Conservation (phyloP, 371 early-diverging fungal species). For the Aphelidium insulamus region DNA sequence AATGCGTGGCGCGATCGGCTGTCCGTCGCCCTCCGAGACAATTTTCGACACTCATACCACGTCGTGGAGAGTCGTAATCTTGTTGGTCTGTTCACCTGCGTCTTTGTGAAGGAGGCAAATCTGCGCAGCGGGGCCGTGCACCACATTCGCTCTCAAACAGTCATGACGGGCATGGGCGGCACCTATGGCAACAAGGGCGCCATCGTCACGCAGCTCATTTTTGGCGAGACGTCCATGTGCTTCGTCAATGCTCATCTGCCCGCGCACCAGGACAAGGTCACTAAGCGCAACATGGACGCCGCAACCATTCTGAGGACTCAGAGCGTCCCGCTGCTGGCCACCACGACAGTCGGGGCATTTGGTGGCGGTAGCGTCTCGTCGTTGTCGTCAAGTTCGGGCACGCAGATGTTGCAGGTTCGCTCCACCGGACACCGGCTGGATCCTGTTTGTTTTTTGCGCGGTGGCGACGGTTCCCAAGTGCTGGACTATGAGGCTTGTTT, state of each 20-base stretch:
- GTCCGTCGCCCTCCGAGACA: conserved; percentile 20
- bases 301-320: conserved; percentile 40
- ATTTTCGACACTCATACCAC: conserved; percentile 14
- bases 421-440: no score
- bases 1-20: conserved; percentile 41
- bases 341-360: conserved; percentile 4
- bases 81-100: conserved; percentile 54
- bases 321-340: conserved; percentile 12
- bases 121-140: conserved; percentile 11
- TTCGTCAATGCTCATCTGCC: conserved; percentile 71
- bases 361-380: conserved; percentile 11
- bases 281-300: conserved; percentile 48
- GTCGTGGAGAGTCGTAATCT: conserved; percentile 39
- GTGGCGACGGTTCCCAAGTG: conserved; percentile 38
- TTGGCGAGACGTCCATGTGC: conserved; percentile 53
- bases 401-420: no score
- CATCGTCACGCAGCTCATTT: conserved; percentile 43
- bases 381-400: no score
- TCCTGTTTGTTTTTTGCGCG: no score
- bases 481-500: conserved; percentile 55
- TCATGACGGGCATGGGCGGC: conserved; percentile 65
- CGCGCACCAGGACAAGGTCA: conserved; percentile 48
- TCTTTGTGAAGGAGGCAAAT: conserved; percentile 27
- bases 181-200: conserved; percentile 80
- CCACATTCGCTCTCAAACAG: conserved; percentile 22